Evolutionary conservation across 2,329 filamentous ascomycete genomes (phyloP).

Genomic region (Microsporum canis): DNA sequence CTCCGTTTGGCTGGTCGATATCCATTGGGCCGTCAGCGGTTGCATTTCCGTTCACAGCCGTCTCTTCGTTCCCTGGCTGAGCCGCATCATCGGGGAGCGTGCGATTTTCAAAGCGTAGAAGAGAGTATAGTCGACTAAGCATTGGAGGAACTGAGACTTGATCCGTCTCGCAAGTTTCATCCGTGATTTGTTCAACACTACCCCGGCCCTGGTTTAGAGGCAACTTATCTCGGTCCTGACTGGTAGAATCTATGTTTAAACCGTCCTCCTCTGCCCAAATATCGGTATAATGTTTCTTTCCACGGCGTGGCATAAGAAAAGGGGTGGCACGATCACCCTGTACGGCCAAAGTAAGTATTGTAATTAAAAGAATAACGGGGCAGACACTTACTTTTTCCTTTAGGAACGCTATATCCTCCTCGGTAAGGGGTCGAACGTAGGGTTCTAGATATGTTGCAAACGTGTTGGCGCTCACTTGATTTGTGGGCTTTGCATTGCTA

Average conservation of each 20-base stretch:
- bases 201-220: constrained; percentile 74
- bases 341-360: constrained; percentile 18
- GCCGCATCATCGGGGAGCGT: constrained; percentile 43
- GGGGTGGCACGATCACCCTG: constrained; percentile 67
- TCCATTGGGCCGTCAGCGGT: constrained; percentile 40
- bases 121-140: constrained; percentile 66
- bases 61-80: constrained; percentile 44
- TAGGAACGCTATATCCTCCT: constrained; percentile 88
- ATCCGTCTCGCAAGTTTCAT: constrained; percentile 77
- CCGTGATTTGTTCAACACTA: constrained; percentile 73
- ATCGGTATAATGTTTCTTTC: constrained; percentile 75
- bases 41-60: constrained; percentile 23
- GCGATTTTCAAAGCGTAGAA: constrained; percentile 62
- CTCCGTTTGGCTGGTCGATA: constrained; percentile 39
- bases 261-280: constrained; percentile 93
- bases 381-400: constrained; percentile 54
- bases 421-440: constrained; percentile 76
- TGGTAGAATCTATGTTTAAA: constrained; percentile 58
- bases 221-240: constrained; percentile 52
- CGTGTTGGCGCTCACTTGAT: constrained; percentile 86
- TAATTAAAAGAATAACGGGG: background rate
- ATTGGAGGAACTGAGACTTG: constrained; percentile 80
- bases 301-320: constrained; percentile 76
- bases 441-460: constrained; percentile 90
- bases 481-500: constrained; percentile 81